Evolutionary conservation across 352 stramenopile genomes (phyloP).

Genomic region (Pythium phragmiticola): DNA sequence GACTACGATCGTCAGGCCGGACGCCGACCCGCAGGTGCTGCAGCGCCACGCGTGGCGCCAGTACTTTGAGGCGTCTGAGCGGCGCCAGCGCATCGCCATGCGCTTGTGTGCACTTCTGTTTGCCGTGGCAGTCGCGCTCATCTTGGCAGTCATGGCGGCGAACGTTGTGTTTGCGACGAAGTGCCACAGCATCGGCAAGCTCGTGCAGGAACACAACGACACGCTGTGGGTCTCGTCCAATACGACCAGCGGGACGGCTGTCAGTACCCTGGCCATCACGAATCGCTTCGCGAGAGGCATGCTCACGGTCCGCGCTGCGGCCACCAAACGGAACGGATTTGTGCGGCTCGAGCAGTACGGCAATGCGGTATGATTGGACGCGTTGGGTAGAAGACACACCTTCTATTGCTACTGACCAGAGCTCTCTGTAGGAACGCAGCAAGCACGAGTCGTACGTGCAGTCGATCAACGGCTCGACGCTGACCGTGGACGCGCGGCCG

Average conservation of each 20-base stretch:
- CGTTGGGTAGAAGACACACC: not conserved
- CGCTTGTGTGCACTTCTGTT: constrained; percentile 46
- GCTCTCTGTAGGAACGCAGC: constrained; percentile 22
- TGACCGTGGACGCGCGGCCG: constrained; percentile 33
- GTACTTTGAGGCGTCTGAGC: constrained; percentile 62
- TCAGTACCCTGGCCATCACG: constrained; percentile 27
- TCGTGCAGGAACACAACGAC: constrained; percentile 39
- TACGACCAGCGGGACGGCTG: constrained; percentile 7
- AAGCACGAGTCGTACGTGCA: constrained; percentile 39
- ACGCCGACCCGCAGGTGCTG: constrained; percentile 15
- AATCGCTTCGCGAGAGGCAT: constrained; percentile 50
- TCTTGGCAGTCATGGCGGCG: constrained; percentile 91
- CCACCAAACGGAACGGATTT: constrained; percentile 15
- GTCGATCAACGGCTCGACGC: constrained; percentile 22
- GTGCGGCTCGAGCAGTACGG: constrained; percentile 46
- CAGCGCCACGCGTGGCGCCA: constrained; percentile 44
- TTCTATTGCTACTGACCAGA: no score
- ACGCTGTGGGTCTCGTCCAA: constrained; percentile 32
- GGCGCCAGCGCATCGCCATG: constrained; percentile 63
- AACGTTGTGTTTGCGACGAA: constrained; percentile 73
- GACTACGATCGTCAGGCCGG: not conserved
- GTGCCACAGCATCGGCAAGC: constrained; percentile 62
- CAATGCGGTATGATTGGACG: constrained; percentile 33
- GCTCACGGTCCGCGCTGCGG: constrained; percentile 28
- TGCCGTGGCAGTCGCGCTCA: constrained; percentile 47